Conservation (phyloP, 148 eudicot genomes). For the Pharnaceum exiguum region DNA sequence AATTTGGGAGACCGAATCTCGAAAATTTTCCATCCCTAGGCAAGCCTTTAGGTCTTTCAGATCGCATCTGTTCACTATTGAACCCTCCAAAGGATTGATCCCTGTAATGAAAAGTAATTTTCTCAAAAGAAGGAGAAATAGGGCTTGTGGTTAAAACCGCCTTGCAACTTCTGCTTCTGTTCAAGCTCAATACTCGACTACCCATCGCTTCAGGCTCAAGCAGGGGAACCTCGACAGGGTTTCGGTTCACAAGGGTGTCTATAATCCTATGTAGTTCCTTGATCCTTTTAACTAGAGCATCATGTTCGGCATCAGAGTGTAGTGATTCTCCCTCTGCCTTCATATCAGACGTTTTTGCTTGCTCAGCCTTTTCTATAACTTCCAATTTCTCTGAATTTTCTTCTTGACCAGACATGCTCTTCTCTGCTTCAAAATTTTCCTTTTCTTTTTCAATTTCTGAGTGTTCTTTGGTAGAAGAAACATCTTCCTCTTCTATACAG, state of each 20-base stretch:
- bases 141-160: constrained; percentile 25
- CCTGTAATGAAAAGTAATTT: constrained; percentile 8
- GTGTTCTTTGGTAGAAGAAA: no score
- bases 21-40: constrained; percentile 18
- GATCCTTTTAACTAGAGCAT: constrained; percentile 42
- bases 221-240: constrained; percentile 21
- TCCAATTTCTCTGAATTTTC: no score
- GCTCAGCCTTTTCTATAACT: background rate
- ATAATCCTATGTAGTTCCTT: constrained; percentile 46
- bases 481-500: no score
- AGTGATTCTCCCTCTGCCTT: constrained; percentile 19
- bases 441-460: no score
- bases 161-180: constrained; percentile 61
- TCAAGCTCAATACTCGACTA: constrained; percentile 23
- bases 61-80: constrained; percentile 23
- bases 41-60: constrained; percentile 31
- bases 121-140: constrained; percentile 23
- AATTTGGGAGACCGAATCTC: constrained; percentile 14
- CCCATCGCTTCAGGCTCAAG: constrained; percentile 39
- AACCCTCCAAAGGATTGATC: constrained; percentile 29
- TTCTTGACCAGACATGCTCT: background rate
- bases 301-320: constrained; percentile 26
- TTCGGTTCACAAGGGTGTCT: constrained; percentile 36
- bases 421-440: background rate
- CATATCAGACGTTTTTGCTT: constrained; percentile 14